A percentile compares a stretch with the other conserved stretches of the same genome.
Evolutionary conservation across 78 protist species (phyloP).

Genomic region (Dictyostelium brefeldianum): DNA sequence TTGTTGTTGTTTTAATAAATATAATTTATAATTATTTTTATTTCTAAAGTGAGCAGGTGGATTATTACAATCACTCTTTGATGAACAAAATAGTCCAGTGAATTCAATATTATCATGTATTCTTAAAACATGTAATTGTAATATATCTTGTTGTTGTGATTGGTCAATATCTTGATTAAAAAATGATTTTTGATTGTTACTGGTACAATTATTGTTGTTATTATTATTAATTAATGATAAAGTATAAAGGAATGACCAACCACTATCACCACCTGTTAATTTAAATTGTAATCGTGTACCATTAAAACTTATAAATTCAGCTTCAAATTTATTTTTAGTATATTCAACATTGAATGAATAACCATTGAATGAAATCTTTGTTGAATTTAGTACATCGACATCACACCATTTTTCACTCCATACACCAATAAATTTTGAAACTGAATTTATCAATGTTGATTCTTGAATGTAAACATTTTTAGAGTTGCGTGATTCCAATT

Average conservation of each 20-base stretch:
- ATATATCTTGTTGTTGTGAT: neutral
- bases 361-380: constrained; percentile 42
- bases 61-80: neutral
- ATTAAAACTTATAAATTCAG: constrained; percentile 21
- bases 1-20: neutral
- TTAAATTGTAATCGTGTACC: neutral
- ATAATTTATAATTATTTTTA: constrained; percentile 1
- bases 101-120: constrained; percentile 35
- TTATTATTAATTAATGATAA: neutral
- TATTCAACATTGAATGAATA: neutral
- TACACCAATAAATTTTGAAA: constrained; percentile 37
- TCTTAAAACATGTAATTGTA: constrained; percentile 27
- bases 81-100: constrained; percentile 29
- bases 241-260: constrained; percentile 70
- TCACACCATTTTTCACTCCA: constrained; percentile 78
- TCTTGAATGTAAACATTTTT: constrained; percentile 15
- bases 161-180: neutral
- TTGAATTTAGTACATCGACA: constrained; percentile 37
- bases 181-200: neutral
- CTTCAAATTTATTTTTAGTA: constrained; percentile 54
- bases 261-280: constrained; percentile 73
- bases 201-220: neutral
- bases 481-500: neutral
- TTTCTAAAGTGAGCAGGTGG: constrained; percentile 2
- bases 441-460: neutral